These are phyloP conservation scores for Blastobotrys parvus DNA, from an alignment of 805 yeast species.

Conservation along the genomic window DNA sequence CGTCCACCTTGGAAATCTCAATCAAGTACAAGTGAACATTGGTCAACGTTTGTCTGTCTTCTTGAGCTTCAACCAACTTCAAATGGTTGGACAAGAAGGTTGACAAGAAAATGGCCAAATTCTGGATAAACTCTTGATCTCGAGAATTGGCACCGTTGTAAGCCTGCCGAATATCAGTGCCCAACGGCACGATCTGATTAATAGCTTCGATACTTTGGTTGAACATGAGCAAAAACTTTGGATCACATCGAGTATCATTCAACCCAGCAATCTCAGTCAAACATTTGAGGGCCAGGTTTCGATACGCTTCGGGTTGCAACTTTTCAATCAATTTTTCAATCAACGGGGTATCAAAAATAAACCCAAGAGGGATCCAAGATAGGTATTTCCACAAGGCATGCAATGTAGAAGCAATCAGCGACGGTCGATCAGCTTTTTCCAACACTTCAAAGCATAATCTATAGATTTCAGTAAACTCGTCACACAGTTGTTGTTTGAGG, in stretches of 20 bases:
- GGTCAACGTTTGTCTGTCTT: conserved; percentile 49
- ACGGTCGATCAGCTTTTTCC: conserved; percentile 71
- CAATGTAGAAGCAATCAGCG: conserved; percentile 76
- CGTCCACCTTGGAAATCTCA: conserved; percentile 82
- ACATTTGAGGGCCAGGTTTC: conserved; percentile 83
- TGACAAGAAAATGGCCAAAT: conserved; percentile 85
- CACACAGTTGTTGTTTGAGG: conserved; percentile 74
- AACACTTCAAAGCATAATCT: conserved; percentile 88
- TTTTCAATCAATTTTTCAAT: conserved; percentile 64
- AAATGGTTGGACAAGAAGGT: conserved; percentile 81
- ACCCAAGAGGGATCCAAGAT: conserved; percentile 91
- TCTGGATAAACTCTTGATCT: conserved; percentile 92
- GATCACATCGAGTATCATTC: conserved; percentile 42
- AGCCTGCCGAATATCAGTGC: conserved; percentile 59
- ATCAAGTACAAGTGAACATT: conserved; percentile 75
- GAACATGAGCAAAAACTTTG: conserved; percentile 61
- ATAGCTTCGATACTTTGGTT: conserved; percentile 65
- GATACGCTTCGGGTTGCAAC: conserved; percentile 65
- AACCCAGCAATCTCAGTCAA: conserved; percentile 82
- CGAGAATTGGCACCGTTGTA: conserved; percentile 68
- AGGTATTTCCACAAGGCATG: conserved; percentile 75
- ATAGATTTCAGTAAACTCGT: conserved; percentile 89
- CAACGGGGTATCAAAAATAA: conserved; percentile 80
- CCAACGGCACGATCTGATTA: conserved; percentile 57
- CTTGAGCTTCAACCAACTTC: conserved; percentile 37